Conservation (phyloP, 495 filamentous ascomycete species). For the Neurospora tetraspora region DNA sequence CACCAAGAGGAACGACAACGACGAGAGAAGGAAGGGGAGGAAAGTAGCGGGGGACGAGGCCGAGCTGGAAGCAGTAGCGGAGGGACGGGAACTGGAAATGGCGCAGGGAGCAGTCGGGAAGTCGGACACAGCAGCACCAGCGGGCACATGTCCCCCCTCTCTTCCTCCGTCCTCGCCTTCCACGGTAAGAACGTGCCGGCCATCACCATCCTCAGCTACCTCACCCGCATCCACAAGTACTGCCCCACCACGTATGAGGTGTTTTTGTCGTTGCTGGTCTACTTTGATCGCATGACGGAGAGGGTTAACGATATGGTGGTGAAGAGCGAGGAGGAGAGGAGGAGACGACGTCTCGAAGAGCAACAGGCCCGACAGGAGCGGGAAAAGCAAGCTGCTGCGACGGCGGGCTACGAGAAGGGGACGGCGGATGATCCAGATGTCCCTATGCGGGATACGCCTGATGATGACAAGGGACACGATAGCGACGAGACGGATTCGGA, state of each 20-base stretch:
- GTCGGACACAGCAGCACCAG: slow-evolving; percentile 29
- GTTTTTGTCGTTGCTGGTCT: slow-evolving; percentile 88
- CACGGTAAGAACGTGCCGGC: slow-evolving; percentile 97
- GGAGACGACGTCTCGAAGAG: slow-evolving; percentile 12
- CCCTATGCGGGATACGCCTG: slow-evolving; percentile 22
- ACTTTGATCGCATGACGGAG: slow-evolving; percentile 99
- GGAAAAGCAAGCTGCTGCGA: background rate
- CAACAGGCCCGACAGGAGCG: slow-evolving; percentile 5
- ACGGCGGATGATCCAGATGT: slow-evolving; percentile 17
- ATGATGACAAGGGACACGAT: slow-evolving; percentile 15
- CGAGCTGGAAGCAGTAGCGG: slow-evolving; percentile 11
- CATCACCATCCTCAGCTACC: slow-evolving; percentile 93
- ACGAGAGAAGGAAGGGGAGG: background rate
- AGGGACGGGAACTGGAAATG: slow-evolving; percentile 17
- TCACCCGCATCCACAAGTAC: slow-evolving; percentile 96
- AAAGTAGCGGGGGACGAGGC: background rate
- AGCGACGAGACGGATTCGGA: slow-evolving; percentile 31
- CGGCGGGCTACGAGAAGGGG: background rate
- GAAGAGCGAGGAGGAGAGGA: slow-evolving; percentile 31
- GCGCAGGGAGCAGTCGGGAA: background rate
- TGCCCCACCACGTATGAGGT: slow-evolving; percentile 98
- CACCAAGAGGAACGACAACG: slow-evolving; percentile 21
- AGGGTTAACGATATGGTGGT: slow-evolving; percentile 62
- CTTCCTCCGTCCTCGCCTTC: slow-evolving; percentile 92
- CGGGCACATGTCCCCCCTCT: slow-evolving; percentile 54